phyloP scores from a whole-genome alignment of 129 eudicot species.

The Mikania micrantha region DNA sequence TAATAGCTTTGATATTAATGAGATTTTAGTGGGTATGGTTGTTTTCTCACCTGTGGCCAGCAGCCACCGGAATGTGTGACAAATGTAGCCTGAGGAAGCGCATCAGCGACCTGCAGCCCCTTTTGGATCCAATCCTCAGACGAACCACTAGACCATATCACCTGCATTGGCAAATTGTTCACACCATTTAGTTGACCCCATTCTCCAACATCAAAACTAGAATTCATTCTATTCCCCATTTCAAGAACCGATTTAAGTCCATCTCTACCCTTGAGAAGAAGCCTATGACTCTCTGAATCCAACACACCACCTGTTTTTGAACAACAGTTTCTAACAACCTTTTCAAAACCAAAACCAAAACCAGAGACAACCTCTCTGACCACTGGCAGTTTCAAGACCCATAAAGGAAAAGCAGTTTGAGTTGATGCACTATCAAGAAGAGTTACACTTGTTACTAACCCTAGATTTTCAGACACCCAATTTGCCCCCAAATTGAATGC shows the following conservation, averaged over 20 bases:
- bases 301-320: too few species aligned
- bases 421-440: slow-evolving; percentile 44
- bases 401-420: slow-evolving; percentile 55
- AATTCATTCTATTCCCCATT: slow-evolving; percentile 68
- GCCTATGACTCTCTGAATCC: neutral
- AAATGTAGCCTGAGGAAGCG: slow-evolving; percentile 47
- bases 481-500: slow-evolving; percentile 66
- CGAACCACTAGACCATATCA: slow-evolving; percentile 61
- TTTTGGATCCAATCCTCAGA: slow-evolving; percentile 48
- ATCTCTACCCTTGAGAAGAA: too few species aligned
- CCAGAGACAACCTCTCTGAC: slow-evolving; percentile 15
- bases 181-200: slow-evolving; percentile 61
- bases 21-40: too few species aligned
- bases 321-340: too few species aligned
- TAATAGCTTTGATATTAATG: too few species aligned
- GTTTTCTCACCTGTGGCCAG: slow-evolving; percentile 78
- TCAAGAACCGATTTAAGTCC: slow-evolving; percentile 46
- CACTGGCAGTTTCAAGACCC: slow-evolving; percentile 42
- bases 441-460: slow-evolving; percentile 50
- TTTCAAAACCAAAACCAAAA: too few species aligned
- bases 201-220: slow-evolving; percentile 63
- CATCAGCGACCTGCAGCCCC: slow-evolving; percentile 45
- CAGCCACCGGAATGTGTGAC: slow-evolving; percentile 84
- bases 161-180: slow-evolving; percentile 60
- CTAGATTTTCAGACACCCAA: slow-evolving; percentile 62